Evolutionary conservation across 805 yeast genomes (phyloP), one percentile per base, ranked within the genome.

Genomic region (Monosporozyma aerobia): DNA sequence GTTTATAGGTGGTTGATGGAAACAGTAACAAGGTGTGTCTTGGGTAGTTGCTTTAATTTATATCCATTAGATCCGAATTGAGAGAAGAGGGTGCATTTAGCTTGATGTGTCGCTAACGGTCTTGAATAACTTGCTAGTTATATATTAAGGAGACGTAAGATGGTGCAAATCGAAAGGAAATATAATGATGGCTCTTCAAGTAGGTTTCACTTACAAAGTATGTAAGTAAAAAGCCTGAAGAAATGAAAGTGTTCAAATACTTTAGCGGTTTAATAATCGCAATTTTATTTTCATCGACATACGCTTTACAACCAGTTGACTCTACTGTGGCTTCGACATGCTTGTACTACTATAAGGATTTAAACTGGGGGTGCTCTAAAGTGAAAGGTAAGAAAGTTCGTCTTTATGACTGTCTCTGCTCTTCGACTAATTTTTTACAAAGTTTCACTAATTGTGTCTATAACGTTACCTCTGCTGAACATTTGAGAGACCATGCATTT

Each of bases 381-480:
- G 19, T 16, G 5, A n/a, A 23, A 3, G 32, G 40, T 19, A 29
- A 19, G 9, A 30, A 25, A 14, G 46, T 44, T 14, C 32, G 19
- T 44, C 9, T 32, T 11, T 35, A 13, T 7, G 16, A 14, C 1
- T 35, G 39, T 35, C 7, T 35, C 7, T 35, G 39, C n/a, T 13
- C n/a, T 2, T 35, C 39, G 7, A 35, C 13, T 35, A 69, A 73
- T 44, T 76, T 77, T 77, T 53, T 75, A 23, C 77, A 77, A 2
- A 67, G 77, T 0, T 67, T 75, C 0, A 66, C 78, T 0, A 67
- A 64, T 45, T 76, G 80, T 61, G 63, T 76, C 14, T 59, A 67
- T 33, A 60, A 61, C 13, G 65, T 67, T 48, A 64, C 75, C 1
- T 59, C 63, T 40, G 60, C 60, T 37, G 59, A 67, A n/a, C 55